phyloP scores from a whole-genome alignment of 352 stramenopile species.

The Chloridella minuta region DNA sequence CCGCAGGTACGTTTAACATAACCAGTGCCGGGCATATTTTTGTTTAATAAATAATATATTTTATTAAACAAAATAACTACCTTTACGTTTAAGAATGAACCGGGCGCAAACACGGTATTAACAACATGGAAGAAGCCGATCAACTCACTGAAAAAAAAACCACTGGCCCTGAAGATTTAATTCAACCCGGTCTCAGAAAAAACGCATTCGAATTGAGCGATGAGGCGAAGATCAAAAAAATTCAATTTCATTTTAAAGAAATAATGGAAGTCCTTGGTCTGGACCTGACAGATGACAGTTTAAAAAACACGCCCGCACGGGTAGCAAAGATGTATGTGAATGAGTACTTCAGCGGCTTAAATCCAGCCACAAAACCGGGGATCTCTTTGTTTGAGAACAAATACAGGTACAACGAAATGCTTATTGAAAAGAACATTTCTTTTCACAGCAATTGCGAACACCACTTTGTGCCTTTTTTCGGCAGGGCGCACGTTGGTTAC shows the following conservation, averaged over 20 bases:
- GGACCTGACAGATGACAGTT: neutral
- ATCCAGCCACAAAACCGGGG: neutral
- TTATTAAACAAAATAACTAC: too few species aligned
- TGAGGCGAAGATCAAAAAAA: neutral
- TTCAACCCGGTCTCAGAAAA: too few species aligned
- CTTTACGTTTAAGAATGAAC: too few species aligned
- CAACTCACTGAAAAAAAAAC: too few species aligned
- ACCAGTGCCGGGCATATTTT: too few species aligned
- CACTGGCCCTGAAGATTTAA: too few species aligned
- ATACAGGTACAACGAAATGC: neutral
- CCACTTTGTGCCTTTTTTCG: neutral
- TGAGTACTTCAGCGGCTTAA: neutral
- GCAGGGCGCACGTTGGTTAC: neutral
- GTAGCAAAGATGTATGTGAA: neutral
- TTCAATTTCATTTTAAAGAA: neutral
- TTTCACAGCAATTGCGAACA: neutral
- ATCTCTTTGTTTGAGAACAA: neutral
- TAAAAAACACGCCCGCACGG: neutral
- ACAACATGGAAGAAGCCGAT: too few species aligned
- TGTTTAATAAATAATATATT: too few species aligned
- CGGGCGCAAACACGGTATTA: too few species aligned
- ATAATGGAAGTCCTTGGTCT: neutral
- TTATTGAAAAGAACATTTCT: neutral
- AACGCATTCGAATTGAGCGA: neutral
- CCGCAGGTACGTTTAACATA: too few species aligned